These are phyloP conservation scores for Verticillium longisporum DNA, from an alignment of 2,329 filamentous ascomycete genomes.

Conservation along the genomic window DNA sequence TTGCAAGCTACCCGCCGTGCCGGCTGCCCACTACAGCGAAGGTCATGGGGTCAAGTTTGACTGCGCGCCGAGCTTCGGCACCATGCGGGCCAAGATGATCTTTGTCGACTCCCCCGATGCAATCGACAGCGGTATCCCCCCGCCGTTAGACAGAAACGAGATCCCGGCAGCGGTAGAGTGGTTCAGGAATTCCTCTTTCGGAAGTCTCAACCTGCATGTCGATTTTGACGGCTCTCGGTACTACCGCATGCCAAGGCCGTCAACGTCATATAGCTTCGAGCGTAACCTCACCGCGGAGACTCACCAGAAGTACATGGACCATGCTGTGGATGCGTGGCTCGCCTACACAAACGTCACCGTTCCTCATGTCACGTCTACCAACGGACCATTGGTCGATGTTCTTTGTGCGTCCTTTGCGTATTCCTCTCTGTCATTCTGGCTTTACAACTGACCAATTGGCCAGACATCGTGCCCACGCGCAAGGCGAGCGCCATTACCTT, in stretches of 20 bases:
- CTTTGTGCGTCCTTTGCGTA: constrained; percentile 10
- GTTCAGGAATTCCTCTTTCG: constrained; percentile 9
- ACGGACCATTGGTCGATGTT: constrained; percentile 13
- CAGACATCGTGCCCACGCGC: constrained; percentile 17
- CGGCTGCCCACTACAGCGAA: constrained; percentile 17
- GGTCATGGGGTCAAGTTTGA: constrained; percentile 20
- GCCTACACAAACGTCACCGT: constrained; percentile 6
- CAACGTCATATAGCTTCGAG: constrained; percentile 16
- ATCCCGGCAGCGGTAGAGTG: constrained; percentile 1
- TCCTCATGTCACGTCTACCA: constrained; percentile 4
- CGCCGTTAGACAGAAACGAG: constrained; percentile 10
- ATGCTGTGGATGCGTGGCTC: constrained; percentile 18
- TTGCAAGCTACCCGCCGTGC: constrained; percentile 16
- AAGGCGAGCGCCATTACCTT: constrained; percentile 19
- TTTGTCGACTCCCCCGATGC: constrained; percentile 27
- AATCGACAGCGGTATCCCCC: constrained; percentile 13
- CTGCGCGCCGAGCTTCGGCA: constrained; percentile 23
- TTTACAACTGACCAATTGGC: too few species aligned
- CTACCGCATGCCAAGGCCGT: constrained; percentile 17
- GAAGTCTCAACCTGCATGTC: constrained; percentile 14
- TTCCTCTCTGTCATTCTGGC: too few species aligned
- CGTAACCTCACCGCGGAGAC: constrained; percentile 17
- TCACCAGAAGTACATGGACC: constrained; percentile 20
- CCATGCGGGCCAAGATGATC: constrained; percentile 23
- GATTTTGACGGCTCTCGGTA: constrained; percentile 15